Percentiles rank a stretch among this genome's conserved stretches.
phyloP scores from a whole-genome alignment of 352 stramenopile genomes.

The Blastocystis sp. region DNA sequence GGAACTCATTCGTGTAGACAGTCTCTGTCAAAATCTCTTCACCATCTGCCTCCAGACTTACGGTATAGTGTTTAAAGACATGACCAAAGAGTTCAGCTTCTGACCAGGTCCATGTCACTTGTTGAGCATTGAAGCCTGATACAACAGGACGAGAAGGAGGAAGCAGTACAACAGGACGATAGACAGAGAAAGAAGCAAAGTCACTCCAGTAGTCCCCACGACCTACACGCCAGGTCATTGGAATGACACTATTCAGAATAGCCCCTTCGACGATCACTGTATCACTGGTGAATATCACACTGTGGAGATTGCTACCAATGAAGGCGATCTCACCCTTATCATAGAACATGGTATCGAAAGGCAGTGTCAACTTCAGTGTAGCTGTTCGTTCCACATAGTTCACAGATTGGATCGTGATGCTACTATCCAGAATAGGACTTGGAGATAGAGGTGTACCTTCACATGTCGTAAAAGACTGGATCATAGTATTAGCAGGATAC shows the following conservation, averaged over 20 bases:
- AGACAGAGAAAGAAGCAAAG: neutral
- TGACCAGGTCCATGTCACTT: neutral
- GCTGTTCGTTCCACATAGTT: conserved; percentile 10
- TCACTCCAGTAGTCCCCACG: neutral
- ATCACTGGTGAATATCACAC: neutral
- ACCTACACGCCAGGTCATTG: neutral
- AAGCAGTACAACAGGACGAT: neutral
- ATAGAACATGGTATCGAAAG: neutral
- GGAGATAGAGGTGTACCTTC: neutral
- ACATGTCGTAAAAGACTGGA: neutral
- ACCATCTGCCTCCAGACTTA: neutral
- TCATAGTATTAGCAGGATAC: neutral
- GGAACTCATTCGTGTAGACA: neutral
- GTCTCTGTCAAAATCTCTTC: neutral
- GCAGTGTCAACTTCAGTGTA: neutral
- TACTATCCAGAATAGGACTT: neutral
- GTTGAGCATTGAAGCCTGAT: neutral
- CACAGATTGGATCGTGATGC: neutral
- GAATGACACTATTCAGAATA: conserved; percentile 6
- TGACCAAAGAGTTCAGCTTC: neutral
- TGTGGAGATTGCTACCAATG: conserved; percentile 5
- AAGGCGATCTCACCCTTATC: neutral
- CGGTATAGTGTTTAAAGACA: neutral
- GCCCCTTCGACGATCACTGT: neutral
- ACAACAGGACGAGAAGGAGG: neutral